phyloP scores from a whole-genome alignment of 1,284 basidiomycete genomes.

The Apiotrichum montevideense region DNA sequence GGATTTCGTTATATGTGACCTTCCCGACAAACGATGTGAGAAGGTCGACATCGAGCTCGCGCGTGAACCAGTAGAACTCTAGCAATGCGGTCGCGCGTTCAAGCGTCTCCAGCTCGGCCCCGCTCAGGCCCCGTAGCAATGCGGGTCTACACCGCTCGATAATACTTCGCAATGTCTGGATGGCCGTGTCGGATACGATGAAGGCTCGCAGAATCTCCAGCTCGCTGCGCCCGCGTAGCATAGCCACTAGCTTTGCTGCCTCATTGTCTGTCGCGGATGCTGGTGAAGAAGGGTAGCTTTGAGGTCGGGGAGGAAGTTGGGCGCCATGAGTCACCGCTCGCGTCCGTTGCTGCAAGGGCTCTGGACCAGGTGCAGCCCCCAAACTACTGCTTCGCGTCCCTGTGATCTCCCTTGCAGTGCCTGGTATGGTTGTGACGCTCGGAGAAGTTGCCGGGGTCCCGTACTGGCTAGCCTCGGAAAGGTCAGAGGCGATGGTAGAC shows the following conservation, averaged over 20 bases:
- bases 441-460: too few species aligned
- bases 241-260: background rate
- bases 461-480: too few species aligned
- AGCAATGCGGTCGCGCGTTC: constrained; percentile 49
- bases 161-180: constrained; percentile 37
- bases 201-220: background rate
- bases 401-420: too few species aligned
- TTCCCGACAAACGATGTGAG: background rate
- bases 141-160: constrained; percentile 93
- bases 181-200: constrained; percentile 14
- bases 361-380: too few species aligned
- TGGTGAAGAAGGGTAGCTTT: background rate
- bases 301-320: background rate
- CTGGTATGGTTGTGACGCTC: too few species aligned
- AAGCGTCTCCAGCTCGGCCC: constrained; percentile 98
- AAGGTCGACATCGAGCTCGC: background rate
- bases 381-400: too few species aligned
- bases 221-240: background rate
- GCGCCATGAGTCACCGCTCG: too few species aligned
- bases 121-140: constrained; percentile 90
- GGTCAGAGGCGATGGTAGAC: too few species aligned
- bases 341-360: too few species aligned
- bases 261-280: background rate
- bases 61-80: constrained; percentile 2
- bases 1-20: constrained; percentile 7